These are phyloP conservation scores for Solidago caesia DNA, from an alignment of 129 eudicot genomes.

Conservation along the genomic window DNA sequence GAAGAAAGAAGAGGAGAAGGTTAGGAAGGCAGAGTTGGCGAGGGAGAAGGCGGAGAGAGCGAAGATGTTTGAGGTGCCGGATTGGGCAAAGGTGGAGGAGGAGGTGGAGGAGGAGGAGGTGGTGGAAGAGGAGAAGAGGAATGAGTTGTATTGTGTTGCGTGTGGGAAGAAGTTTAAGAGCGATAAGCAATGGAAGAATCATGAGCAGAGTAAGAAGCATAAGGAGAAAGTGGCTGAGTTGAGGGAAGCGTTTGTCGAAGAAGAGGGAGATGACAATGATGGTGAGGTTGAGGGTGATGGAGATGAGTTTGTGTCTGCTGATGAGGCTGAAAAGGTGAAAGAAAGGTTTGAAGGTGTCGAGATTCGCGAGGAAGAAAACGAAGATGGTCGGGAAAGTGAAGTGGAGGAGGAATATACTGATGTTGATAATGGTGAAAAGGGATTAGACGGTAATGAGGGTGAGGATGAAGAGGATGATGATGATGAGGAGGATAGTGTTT, in stretches of 20 bases:
- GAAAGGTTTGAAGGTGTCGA: slow-evolving; percentile 50
- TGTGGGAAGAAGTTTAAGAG: slow-evolving; percentile 97
- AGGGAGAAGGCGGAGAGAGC: slow-evolving; percentile 72
- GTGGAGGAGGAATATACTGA: slow-evolving; percentile 43
- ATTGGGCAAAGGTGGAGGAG: slow-evolving; percentile 78
- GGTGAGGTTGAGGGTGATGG: slow-evolving; percentile 38
- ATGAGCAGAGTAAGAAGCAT: slow-evolving; percentile 95
- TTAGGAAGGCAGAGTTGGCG: slow-evolving; percentile 58
- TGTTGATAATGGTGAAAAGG: slow-evolving; percentile 29
- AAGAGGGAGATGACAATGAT: slow-evolving; percentile 37
- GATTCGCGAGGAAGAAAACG: slow-evolving; percentile 34
- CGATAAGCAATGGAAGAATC: slow-evolving; percentile 98
- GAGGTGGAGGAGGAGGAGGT: slow-evolving; percentile 39
- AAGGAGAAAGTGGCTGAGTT: slow-evolving; percentile 86
- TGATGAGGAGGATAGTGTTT: slow-evolving; percentile 53
- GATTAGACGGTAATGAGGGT: slow-evolving; percentile 39
- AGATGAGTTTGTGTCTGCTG: slow-evolving; percentile 53
- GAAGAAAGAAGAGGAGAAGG: slow-evolving; percentile 68
- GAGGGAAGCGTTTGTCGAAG: slow-evolving; percentile 64
- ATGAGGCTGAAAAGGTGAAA: slow-evolving; percentile 44
- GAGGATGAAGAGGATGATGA: slow-evolving; percentile 14
- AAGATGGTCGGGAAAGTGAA: slow-evolving; percentile 30
- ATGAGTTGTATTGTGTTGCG: slow-evolving; percentile 78
- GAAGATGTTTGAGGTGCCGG: slow-evolving; percentile 70
- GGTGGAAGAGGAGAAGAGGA: slow-evolving; percentile 46